Percentiles rank a stretch among this genome's conserved stretches.
Evolutionary conservation across 2,329 filamentous ascomycete genomes (phyloP).

Genomic region (Fusarium robinianum): DNA sequence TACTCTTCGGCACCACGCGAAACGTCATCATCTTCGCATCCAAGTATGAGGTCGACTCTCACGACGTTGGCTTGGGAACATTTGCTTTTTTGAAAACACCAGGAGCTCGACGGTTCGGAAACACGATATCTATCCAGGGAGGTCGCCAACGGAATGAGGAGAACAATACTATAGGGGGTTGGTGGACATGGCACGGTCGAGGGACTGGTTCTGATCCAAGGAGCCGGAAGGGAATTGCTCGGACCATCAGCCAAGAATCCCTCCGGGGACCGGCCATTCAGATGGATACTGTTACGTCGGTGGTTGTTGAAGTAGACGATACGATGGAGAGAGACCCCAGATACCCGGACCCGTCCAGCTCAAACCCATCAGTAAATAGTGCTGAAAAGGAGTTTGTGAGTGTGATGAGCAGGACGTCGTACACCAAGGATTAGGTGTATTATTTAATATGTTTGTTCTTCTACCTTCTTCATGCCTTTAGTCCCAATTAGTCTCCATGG

Average conservation of each 20-base stretch:
- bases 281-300: conserved; percentile 50
- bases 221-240: conserved; percentile 16
- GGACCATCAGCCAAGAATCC: conserved; percentile 40
- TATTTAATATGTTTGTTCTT: too few relatives aligned
- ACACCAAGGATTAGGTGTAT: too few relatives aligned
- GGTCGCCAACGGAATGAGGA: conserved; percentile 26
- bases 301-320: conserved; percentile 47
- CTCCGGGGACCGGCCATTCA: conserved; percentile 48
- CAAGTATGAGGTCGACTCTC: conserved; percentile 42
- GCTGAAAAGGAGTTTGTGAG: conserved; percentile 33
- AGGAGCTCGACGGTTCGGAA: conserved; percentile 45
- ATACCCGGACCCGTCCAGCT: conserved; percentile 34
- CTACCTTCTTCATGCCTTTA: too few relatives aligned
- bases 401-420: conserved; percentile 8
- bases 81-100: conserved; percentile 56
- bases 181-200: conserved; percentile 36
- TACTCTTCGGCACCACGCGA: conserved; percentile 57
- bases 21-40: conserved; percentile 56
- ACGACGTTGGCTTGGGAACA: conserved; percentile 55
- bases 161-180: conserved; percentile 25
- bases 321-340: conserved; percentile 32
- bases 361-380: conserved; percentile 36
- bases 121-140: conserved; percentile 47
- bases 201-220: conserved; percentile 8
- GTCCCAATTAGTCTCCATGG: too few relatives aligned